These are phyloP conservation scores for Coprinopsis sp. DNA, from an alignment of 768 basidiomycete genomes.

Conservation along the genomic window DNA sequence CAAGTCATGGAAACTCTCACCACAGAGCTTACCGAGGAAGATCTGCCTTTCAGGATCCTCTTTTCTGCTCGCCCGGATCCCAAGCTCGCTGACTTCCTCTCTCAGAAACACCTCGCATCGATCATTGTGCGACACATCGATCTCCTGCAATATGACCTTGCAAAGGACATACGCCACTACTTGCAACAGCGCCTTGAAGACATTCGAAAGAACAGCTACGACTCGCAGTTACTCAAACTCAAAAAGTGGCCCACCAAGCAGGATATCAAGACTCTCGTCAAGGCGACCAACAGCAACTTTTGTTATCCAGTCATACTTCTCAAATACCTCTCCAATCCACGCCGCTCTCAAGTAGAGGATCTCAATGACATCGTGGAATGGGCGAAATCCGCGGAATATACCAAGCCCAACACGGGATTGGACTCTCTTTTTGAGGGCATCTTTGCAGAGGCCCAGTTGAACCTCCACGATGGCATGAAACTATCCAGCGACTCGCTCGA, in stretches of 20 bases:
- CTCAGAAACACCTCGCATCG: not conserved
- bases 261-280: constrained; percentile 4
- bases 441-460: not conserved
- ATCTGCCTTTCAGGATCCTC: constrained; percentile 1
- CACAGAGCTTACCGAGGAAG: not conserved
- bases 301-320: constrained; percentile 10
- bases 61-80: constrained; percentile 13
- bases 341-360: not conserved
- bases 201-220: not conserved
- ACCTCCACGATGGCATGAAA: not conserved
- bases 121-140: too few species aligned
- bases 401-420: not conserved
- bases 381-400: not conserved
- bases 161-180: constrained; percentile 1
- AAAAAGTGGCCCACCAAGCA: constrained; percentile 9
- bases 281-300: constrained; percentile 10
- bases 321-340: constrained; percentile 8
- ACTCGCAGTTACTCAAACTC: not conserved
- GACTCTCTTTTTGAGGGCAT: not conserved
- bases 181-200: not conserved
- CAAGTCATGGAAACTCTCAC: constrained; percentile 6
- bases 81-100: not conserved
- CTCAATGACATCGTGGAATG: not conserved
- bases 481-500: not conserved
- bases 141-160: not conserved